phyloP scores from a whole-genome alignment of 192 early-diverging fungal genomes.

The Dissophora ornata region DNA sequence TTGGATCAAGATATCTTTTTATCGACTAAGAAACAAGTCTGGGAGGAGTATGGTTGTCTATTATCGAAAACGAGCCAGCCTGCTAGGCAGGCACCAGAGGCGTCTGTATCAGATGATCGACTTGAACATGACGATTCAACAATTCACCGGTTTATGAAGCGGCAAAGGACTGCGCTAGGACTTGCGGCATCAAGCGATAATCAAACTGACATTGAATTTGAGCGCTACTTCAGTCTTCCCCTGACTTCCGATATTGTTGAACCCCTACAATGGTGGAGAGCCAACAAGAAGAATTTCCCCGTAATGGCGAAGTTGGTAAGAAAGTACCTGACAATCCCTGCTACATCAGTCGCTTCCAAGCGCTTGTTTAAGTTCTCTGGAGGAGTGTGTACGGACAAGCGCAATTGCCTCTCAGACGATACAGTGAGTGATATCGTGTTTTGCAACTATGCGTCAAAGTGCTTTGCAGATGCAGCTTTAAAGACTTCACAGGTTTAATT shows the following conservation, averaged over 20 bases:
- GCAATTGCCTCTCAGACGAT: conserved; percentile 16
- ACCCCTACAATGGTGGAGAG: conserved; percentile 18
- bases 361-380: conserved; percentile 18
- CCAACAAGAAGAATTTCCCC: conserved; percentile 3
- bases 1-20: not conserved
- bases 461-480: not conserved
- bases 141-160: no score
- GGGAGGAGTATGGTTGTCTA: no score
- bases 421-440: conserved; percentile 14
- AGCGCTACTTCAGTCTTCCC: no score
- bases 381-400: not conserved
- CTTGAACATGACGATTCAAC: no score
- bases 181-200: no score
- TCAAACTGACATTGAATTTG: no score
- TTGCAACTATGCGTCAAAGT: conserved; percentile 13
- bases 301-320: conserved; percentile 15
- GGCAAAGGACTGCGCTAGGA: no score
- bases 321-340: conserved; percentile 13
- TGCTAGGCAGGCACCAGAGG: no score
- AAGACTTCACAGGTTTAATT: no score
- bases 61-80: no score
- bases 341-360: conserved; percentile 12
- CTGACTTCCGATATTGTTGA: not conserved
- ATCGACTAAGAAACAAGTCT: not conserved
- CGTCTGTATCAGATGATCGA: no score